Base-by-base conservation (phyloP, 108 stramenopile species). In the Cyclotella atomus region DNA sequence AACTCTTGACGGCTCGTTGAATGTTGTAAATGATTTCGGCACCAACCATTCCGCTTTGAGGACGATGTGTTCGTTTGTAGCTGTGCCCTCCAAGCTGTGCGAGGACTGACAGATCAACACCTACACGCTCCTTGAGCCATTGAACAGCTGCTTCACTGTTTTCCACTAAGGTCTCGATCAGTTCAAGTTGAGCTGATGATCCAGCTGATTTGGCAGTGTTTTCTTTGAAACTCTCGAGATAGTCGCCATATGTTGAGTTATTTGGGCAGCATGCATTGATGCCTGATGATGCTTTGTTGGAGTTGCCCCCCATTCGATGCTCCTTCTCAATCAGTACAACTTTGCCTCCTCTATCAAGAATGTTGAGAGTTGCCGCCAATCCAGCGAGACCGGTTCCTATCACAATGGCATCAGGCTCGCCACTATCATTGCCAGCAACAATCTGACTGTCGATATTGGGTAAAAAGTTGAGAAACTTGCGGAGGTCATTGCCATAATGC, bases 371-470 rank as follows among this genome's bases (percentile, higher is more conserved):
- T 16, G 92, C 91, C 8, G 94, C 73, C 62, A 97, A 73, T 3
- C 96, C 96, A 27, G 96, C 93, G 44, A 95, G 66, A n/a, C 96
- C 96, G 53, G 89, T 93, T 16, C 96, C 96, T 50, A 97, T 69
- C 7, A 97, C 84, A 69, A 97, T 86, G 16, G 91, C 96, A 82
- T 97, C 96, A n/a, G 95, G 93, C 20, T 83, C 74, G 24, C 67
- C 68, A 67, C 32, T 59, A 36, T 36, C 36, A 44, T 73, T 29
- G 29, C 36, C 15, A 33, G 50, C 30, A 59, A 62, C 46, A 33
- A 70, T 68, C 62, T 68, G 53, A 75, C 56, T 38, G 53, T 85
- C 89, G 54, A 89, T 82, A 24, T 63, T 79, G 38, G 75, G 67
- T 21, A 86, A 74, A 65, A 89, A 70, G 25, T 53, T 45, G 9